phyloP scores from a whole-genome alignment of 805 yeast species.

The Ogataea trehalophila region DNA sequence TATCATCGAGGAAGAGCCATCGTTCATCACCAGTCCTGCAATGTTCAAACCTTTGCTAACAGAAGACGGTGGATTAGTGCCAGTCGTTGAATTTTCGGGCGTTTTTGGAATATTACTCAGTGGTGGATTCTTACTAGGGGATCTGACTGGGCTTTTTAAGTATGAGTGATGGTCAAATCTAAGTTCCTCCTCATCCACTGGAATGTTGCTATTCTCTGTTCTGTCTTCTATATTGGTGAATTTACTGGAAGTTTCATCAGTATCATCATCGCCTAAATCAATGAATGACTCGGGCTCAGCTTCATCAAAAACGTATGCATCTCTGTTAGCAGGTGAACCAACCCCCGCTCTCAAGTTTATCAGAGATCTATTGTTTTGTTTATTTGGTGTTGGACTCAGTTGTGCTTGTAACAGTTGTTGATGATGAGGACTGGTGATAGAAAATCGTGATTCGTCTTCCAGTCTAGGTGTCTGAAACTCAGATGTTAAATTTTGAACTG shows the following conservation, averaged over 20 bases:
- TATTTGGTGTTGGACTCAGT: conserved; percentile 7
- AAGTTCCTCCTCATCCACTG: not conserved
- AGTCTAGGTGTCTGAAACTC: conserved; percentile 10
- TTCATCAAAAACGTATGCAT: conserved; percentile 18
- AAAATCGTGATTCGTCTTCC: not conserved
- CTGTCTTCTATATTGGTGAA: not conserved
- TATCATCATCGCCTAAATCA: conserved; percentile 16
- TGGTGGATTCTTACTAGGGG: conserved; percentile 13
- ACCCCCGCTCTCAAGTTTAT: conserved; percentile 5
- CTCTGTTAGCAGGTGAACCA: conserved; percentile 17
- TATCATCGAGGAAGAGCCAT: conserved; percentile 1
- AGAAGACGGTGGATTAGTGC: not conserved
- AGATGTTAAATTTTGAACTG: conserved; percentile 7
- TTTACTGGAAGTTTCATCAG: not conserved
- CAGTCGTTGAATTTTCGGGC: conserved; percentile 8
- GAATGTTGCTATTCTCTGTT: not conserved
- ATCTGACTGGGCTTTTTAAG: conserved; percentile 11
- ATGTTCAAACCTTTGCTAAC: conserved; percentile 22
- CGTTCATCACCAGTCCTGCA: conserved; percentile 10
- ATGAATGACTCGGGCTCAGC: conserved; percentile 17
- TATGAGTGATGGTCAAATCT: conserved; percentile 1
- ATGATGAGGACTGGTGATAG: not conserved
- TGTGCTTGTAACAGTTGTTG: not conserved
- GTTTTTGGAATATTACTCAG: conserved; percentile 12
- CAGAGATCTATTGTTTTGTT: conserved; percentile 7